Evolutionary conservation across 1,139 yeast genomes (phyloP), one percentile per base, ranked within the genome.

Genomic region (Scheffersomyces quercinus): DNA sequence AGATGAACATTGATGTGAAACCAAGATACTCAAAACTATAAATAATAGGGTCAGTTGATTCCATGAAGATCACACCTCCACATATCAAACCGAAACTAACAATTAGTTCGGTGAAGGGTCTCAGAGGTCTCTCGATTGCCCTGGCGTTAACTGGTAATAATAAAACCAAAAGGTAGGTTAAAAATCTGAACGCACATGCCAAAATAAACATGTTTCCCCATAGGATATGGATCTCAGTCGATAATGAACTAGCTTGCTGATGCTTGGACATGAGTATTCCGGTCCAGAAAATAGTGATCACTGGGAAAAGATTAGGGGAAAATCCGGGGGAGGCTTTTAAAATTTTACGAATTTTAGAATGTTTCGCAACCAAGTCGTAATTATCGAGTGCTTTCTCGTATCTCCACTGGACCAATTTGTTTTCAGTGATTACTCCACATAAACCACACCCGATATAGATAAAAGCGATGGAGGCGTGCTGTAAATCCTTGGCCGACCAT

Each of bases 261-360:
- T 93, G 99, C 64, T 85, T 88, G 2, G 97, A 89, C 99, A 93
- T 93, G 50, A 93, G 74, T n/a, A 85, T 75, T 24, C 99, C 99
- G 0, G 98, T 93, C 96, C 97, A 93, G 66, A 88, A 93, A 33
- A 93, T 87, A 9, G 95, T 89, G 52, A 93, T 78, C 2, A 89
- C 81, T 1, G 99, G 98, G 79, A 93, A 88, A 15, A 97, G 97
- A 60, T 93, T 93, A 40, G 91, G 90, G 3, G 89, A 82, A 59
- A 72, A 86, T 0, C 95, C 95, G 1, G 91, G 90, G 1, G 83
- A 62, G 6, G 83, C 85, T 47, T 71, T 72, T 10, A 56, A 38
- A 4, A 67, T 50, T 64, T 64, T 41, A 60, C 55, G 47, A 55
- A 58, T 52, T 36, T 37, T 3, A 32, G 36, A 37, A 15, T 35